Percentiles rank a stretch among this genome's conserved stretches.
phyloP scores from a whole-genome alignment of 306 rosid species.

The Prosopis cineraria region DNA sequence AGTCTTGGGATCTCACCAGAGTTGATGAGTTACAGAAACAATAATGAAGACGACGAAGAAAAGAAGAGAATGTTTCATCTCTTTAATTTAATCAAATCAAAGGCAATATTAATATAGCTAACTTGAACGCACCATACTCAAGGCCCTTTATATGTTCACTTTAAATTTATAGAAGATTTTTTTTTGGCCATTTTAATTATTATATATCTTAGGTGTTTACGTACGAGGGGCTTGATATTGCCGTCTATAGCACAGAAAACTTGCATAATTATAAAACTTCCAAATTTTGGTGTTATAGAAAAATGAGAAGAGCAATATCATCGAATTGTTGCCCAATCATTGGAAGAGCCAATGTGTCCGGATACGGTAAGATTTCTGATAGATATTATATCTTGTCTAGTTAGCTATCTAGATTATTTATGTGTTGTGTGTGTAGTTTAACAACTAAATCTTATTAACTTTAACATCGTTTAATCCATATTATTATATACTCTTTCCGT shows the following conservation, averaged over 20 bases:
- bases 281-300: no score
- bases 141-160: not conserved
- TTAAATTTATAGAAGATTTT: not conserved
- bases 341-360: not conserved
- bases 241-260: not conserved
- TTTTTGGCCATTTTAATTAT: not conserved
- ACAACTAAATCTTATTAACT: no score
- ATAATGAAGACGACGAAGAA: not conserved
- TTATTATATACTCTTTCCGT: no score
- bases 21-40: not conserved
- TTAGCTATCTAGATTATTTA: no score
- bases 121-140: not conserved
- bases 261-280: no score
- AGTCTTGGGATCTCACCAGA: not conserved
- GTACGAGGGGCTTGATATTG: not conserved
- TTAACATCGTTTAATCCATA: no score
- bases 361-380: not conserved
- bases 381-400: not conserved
- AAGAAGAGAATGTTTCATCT: not conserved
- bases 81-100: not conserved
- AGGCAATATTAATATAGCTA: not conserved
- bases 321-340: not conserved
- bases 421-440: no score
- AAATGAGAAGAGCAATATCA: not conserved
- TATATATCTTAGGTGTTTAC: not conserved